Percentiles rank a stretch among this genome's conserved stretches.
Evolutionary conservation across 192 early-diverging fungal genomes (phyloP).

Genomic region (Helicostylum pulchrum): DNA sequence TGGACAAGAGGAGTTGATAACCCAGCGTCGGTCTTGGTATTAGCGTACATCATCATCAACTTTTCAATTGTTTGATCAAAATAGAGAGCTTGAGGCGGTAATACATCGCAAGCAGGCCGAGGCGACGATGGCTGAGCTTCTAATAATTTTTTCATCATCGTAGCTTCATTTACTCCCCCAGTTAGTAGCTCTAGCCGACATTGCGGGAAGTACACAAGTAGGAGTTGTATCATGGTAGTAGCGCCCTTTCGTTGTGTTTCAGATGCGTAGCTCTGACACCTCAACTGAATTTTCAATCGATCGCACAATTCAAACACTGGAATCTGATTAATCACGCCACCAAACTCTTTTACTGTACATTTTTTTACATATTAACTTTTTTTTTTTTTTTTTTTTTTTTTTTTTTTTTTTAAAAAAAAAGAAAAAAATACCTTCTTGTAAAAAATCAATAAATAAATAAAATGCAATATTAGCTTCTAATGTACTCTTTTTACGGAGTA

Average conservation of each 20-base stretch:
- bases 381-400: slow-evolving; percentile 11
- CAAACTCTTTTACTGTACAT: slow-evolving; percentile 81
- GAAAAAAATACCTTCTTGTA: slow-evolving; percentile 86
- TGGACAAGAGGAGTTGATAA: slow-evolving; percentile 55
- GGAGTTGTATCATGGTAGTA: slow-evolving; percentile 72
- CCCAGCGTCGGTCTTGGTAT: slow-evolving; percentile 57
- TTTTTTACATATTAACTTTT: background rate
- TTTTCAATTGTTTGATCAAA: slow-evolving; percentile 89
- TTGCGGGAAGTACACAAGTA: slow-evolving; percentile 64
- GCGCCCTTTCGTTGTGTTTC: slow-evolving; percentile 71
- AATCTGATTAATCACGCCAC: slow-evolving; percentile 71
- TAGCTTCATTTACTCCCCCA: slow-evolving; percentile 54
- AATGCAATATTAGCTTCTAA: slow-evolving; percentile 83
- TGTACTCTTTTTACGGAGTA: slow-evolving; percentile 60
- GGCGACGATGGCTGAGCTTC: no score
- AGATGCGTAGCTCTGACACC: slow-evolving; percentile 60
- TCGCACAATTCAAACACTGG: slow-evolving; percentile 78
- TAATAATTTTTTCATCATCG: slow-evolving; percentile 19
- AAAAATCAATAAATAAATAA: slow-evolving; percentile 90
- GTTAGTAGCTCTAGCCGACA: slow-evolving; percentile 87
- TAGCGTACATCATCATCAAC: slow-evolving; percentile 84
- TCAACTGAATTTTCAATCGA: slow-evolving; percentile 70
- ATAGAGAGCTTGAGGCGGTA: slow-evolving; percentile 71
- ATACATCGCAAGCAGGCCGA: no score
- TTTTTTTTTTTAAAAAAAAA: no score